phyloP scores from a whole-genome alignment of 177 flowering plant species.

The Viscum album region DNA sequence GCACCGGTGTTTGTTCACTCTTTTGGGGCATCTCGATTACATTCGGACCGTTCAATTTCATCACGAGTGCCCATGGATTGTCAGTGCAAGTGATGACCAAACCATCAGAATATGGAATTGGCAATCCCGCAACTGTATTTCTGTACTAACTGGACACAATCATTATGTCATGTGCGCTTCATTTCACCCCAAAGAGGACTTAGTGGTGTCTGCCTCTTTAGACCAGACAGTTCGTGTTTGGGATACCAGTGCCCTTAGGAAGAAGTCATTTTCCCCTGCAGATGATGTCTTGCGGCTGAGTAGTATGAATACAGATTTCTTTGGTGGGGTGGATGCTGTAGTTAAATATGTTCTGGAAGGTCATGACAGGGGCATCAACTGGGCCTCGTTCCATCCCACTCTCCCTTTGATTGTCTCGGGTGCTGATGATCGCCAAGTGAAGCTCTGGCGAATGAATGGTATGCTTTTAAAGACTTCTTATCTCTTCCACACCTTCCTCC shows the following conservation, averaged over 20 bases:
- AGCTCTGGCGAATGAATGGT: not conserved
- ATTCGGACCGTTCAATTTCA: conserved; percentile 17
- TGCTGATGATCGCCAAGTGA: conserved; percentile 2
- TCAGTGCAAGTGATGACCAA: conserved; percentile 17
- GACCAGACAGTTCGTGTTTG: conserved; percentile 1
- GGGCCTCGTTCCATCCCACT: conserved; percentile 1
- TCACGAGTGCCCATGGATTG: conserved; percentile 15
- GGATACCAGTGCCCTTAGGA: not conserved
- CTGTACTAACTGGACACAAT: conserved; percentile 15
- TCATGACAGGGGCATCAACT: conserved; percentile 2
- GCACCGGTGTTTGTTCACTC: conserved; percentile 20
- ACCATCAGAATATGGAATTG: conserved; percentile 16
- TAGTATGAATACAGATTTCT: conserved; percentile 1
- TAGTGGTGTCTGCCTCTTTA: conserved; percentile 1
- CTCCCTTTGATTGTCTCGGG: conserved; percentile 4
- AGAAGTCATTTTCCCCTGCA: not conserved
- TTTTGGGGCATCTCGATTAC: conserved; percentile 16
- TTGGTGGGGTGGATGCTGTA: not conserved
- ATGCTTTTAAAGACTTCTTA: not conserved
- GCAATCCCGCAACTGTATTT: conserved; percentile 15
- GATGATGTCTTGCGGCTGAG: not conserved
- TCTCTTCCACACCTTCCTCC: no score
- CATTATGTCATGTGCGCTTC: conserved; percentile 17
- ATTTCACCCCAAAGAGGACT: conserved; percentile 9
- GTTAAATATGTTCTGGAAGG: conserved; percentile 3